Evolutionary conservation across 169 alveolate genomes (phyloP).

Genomic region (Plasmodium fragile): DNA sequence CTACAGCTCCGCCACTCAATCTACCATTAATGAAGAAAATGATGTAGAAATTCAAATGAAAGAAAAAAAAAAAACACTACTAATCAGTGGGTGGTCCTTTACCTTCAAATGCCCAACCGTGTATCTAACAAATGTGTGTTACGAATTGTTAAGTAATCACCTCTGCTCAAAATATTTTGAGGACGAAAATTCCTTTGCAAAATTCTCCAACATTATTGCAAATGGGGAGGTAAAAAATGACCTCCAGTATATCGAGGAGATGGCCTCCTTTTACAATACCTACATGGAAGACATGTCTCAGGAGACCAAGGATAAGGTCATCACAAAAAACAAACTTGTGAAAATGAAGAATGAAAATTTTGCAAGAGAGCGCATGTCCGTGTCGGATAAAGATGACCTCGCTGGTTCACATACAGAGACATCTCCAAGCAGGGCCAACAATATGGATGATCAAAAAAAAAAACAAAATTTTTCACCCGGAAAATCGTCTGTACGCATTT

Average conservation of each 20-base stretch:
- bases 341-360: background rate
- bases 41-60: constrained; percentile 71
- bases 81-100: constrained; percentile 68
- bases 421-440: background rate
- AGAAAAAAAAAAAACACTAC: constrained; percentile 64
- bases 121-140: constrained; percentile 51
- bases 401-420: background rate
- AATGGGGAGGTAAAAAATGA: constrained; percentile 64
- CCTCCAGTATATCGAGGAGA: constrained; percentile 9
- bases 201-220: constrained; percentile 47
- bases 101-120: constrained; percentile 52
- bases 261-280: constrained; percentile 17
- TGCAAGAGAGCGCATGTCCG: background rate
- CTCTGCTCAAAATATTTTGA: constrained; percentile 47
- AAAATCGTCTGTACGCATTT: background rate
- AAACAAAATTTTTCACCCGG: background rate
- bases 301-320: background rate
- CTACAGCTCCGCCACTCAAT: background rate
- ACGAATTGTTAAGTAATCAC: constrained; percentile 53
- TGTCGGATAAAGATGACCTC: background rate
- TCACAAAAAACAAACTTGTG: background rate
- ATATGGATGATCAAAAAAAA: background rate
- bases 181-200: constrained; percentile 41
- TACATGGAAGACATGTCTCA: background rate
- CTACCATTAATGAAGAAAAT: background rate